phyloP scores from a whole-genome alignment of 208 protist species.

The Novymonas esmeraldas region DNA sequence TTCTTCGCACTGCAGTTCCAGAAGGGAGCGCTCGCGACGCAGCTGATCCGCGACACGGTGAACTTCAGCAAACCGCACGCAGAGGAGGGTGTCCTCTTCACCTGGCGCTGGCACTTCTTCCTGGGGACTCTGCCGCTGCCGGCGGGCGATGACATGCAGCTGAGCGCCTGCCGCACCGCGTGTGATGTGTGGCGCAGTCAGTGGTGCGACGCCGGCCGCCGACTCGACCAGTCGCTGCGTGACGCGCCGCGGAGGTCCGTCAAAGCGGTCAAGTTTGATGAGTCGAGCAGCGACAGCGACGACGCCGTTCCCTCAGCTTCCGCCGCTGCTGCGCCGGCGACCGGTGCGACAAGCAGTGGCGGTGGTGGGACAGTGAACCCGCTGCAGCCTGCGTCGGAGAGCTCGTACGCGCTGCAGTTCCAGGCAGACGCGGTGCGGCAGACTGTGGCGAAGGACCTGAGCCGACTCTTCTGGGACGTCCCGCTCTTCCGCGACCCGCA shows the following conservation, averaged over 20 bases:
- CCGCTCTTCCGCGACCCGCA: slow-evolving; percentile 41
- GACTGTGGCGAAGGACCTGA: slow-evolving; percentile 62
- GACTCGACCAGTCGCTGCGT: slow-evolving; percentile 14
- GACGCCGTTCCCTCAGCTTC: slow-evolving; percentile 3
- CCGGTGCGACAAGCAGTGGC: neutral
- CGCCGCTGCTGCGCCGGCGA: neutral
- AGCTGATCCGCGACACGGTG: slow-evolving; percentile 41
- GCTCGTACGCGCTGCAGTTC: slow-evolving; percentile 68
- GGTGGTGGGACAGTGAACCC: slow-evolving; percentile 48
- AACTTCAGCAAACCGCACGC: slow-evolving; percentile 19
- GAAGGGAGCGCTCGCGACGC: slow-evolving; percentile 11
- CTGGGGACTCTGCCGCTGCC: slow-evolving; percentile 41
- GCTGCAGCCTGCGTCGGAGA: slow-evolving; percentile 47
- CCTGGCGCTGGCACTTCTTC: slow-evolving; percentile 55
- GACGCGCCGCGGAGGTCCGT: slow-evolving; percentile 4
- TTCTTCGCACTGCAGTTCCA: slow-evolving; percentile 19
- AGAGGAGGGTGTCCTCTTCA: slow-evolving; percentile 25
- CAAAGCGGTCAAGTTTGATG: slow-evolving; percentile 31
- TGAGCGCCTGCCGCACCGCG: neutral
- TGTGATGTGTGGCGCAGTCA: slow-evolving; percentile 15
- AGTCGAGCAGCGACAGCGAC: slow-evolving; percentile 28
- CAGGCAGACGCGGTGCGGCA: slow-evolving; percentile 39
- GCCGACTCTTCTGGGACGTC: slow-evolving; percentile 69
- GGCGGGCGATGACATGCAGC: neutral
- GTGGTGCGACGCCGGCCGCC: slow-evolving; percentile 26